Evolutionary conservation across 139 green algal species (phyloP).

Genomic region (Auxenochlorella protothecoides): DNA sequence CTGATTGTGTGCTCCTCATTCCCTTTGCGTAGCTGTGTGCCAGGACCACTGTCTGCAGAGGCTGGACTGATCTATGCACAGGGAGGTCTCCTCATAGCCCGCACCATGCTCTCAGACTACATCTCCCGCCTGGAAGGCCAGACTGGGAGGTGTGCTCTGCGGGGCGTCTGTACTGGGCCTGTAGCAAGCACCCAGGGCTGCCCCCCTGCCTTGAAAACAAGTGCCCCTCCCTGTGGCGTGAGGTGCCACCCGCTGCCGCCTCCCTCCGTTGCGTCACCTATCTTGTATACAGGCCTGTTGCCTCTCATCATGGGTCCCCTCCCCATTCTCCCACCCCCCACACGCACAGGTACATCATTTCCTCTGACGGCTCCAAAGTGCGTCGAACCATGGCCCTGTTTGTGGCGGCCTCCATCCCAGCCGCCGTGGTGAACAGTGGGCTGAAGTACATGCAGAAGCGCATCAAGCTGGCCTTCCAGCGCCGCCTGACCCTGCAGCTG

Average conservation of each 20-base stretch:
- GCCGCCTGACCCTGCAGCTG: constrained; percentile 59
- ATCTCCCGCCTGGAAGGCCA: constrained; percentile 63
- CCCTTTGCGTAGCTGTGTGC: constrained; percentile 58
- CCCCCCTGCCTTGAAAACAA: neutral
- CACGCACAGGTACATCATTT: constrained; percentile 2
- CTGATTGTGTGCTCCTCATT: neutral
- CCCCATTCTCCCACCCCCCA: no score
- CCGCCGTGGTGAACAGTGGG: constrained; percentile 72
- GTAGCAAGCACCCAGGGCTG: neutral
- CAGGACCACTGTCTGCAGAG: constrained; percentile 45
- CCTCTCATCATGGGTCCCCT: no score
- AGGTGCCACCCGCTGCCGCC: no score
- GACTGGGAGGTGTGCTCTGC: constrained; percentile 18
- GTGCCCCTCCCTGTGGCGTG: neutral
- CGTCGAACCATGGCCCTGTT: neutral
- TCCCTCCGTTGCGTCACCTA: no score
- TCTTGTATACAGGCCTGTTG: no score
- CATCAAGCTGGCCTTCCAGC: constrained; percentile 63
- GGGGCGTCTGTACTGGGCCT: neutral
- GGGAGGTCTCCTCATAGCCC: constrained; percentile 56
- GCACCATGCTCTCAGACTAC: constrained; percentile 75
- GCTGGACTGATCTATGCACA: constrained; percentile 59
- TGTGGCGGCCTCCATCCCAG: constrained; percentile 42
- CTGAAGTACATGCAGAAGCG: constrained; percentile 90
- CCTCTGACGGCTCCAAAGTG: neutral